Evolutionary conservation across 2,329 filamentous ascomycete species (phyloP).

Genomic region (Madurella fahalii): DNA sequence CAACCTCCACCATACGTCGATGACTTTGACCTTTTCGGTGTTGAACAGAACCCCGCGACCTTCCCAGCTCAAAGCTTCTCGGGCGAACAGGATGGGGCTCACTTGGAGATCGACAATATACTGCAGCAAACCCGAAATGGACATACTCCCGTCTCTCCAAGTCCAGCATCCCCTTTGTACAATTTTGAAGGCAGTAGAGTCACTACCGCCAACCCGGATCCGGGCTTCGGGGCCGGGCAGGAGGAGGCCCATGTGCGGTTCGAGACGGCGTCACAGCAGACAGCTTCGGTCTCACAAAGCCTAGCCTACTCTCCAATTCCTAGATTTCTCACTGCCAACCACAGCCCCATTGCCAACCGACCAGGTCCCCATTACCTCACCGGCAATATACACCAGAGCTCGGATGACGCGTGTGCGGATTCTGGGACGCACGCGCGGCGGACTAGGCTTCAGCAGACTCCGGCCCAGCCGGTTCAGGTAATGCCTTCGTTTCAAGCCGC

Average conservation of each 20-base stretch:
- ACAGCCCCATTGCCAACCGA: background rate
- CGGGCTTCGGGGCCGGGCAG: background rate
- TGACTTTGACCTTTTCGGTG: constrained; percentile 10
- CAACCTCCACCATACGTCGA: background rate
- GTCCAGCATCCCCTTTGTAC: background rate
- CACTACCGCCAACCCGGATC: background rate
- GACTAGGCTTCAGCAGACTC: too few relatives aligned
- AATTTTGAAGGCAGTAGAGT: background rate
- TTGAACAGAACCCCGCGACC: constrained; percentile 1
- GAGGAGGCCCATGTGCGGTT: background rate
- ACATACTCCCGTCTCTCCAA: background rate
- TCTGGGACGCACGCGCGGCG: too few relatives aligned
- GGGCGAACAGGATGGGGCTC: background rate
- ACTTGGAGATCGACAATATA: background rate
- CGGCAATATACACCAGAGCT: background rate
- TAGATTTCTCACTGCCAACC: background rate
- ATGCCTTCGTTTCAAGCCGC: too few relatives aligned
- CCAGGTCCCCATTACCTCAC: background rate
- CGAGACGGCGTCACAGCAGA: background rate
- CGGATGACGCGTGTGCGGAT: background rate
- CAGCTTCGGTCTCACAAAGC: background rate
- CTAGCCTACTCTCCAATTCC: background rate
- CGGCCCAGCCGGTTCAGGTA: too few relatives aligned
- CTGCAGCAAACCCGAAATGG: background rate
- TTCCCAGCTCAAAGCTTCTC: background rate